Base-by-base conservation (phyloP, 176 grass and related monocot species). In the Rhynchospora pubera region DNA sequence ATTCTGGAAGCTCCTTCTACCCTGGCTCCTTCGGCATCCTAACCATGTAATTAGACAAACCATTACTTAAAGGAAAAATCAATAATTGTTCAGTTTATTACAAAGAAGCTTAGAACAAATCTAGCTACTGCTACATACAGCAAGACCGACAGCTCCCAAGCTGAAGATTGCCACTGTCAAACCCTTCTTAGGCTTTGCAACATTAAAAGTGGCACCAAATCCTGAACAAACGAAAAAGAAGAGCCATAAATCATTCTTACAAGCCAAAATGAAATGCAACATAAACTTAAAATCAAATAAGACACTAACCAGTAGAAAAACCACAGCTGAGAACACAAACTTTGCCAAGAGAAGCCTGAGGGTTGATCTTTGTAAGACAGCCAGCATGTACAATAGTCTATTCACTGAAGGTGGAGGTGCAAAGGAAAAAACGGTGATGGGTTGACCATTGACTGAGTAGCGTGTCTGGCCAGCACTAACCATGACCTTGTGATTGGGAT, bases 371-470 rank as follows among this genome's bases (percentile, higher is more conserved):
- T 5, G 89, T 89, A 1, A 97, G 45, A 19, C 91, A 94, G 22
- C 94, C 94, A 39, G 88, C 68, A 84, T 94, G 88, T 87, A 93
- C 57, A 44, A 97, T 88, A 3, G 82, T 94, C 71, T 93, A 97
- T 71, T 97, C 93, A 10, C 91, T 93, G 89, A 97, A 97, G 21
- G 93, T 97, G 60, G 91, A 97, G 67, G 93, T 97, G n/a, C 93
- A 91, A 34, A 93, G 81, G 8, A 97, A 97, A 78, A n/a, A n/a
- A n/a, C 93, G 89, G 83, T 87, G 44, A 97, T 90, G 15, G 93
- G 91, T 51, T 93, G 90, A 22, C 93, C 93, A 2, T 85, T 78
- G 51, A 93, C 86, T 0, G 93, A 97, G 81, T 93, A 97, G 4
- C 93, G 23, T 0, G 93, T 78, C 43, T 91, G 71, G 13, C 87